Conservation (phyloP, 2,329 filamentous ascomycete species). For the Magnaporthiopsis poae region DNA sequence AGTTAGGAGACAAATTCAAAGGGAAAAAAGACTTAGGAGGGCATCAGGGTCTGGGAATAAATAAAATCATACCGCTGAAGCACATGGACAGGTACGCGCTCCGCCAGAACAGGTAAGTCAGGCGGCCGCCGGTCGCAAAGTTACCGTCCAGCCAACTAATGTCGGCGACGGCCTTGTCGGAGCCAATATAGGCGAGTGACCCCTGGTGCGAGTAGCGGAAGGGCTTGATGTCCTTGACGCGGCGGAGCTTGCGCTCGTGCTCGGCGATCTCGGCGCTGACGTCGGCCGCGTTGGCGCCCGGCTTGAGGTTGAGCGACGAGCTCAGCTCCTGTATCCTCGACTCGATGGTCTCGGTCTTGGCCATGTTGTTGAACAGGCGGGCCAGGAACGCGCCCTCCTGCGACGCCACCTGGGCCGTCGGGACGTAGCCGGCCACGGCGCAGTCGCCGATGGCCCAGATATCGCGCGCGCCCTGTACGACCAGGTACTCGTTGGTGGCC, state of each 20-base stretch:
- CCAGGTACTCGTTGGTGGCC: slow-evolving; percentile 95
- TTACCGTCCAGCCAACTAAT: slow-evolving; percentile 97
- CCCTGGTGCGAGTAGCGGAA: slow-evolving; percentile 99
- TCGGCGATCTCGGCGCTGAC: slow-evolving; percentile 67
- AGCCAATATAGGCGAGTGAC: slow-evolving; percentile 92
- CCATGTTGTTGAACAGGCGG: slow-evolving; percentile 97
- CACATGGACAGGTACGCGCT: slow-evolving; percentile 98
- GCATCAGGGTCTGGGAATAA: neutral
- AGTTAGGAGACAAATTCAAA: slow-evolving; percentile 12
- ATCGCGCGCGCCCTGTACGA: slow-evolving; percentile 92
- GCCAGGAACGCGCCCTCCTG: slow-evolving; percentile 95
- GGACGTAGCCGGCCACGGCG: slow-evolving; percentile 92
- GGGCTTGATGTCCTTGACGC: slow-evolving; percentile 88
- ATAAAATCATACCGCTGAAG: slow-evolving; percentile 78
- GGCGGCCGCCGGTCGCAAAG: slow-evolving; percentile 79
- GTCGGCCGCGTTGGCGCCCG: slow-evolving; percentile 58
- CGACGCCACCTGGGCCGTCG: slow-evolving; percentile 89
- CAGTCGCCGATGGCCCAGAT: slow-evolving; percentile 98
- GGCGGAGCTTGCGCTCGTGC: slow-evolving; percentile 74
- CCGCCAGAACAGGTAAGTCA: slow-evolving; percentile 98
- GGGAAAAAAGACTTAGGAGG: too few species aligned
- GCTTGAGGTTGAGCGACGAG: slow-evolving; percentile 48
- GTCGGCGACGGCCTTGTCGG: slow-evolving; percentile 90
- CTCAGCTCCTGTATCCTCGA: slow-evolving; percentile 61
- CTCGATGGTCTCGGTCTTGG: slow-evolving; percentile 81